phyloP scores from a whole-genome alignment of 2,329 filamentous ascomycete species.

The Colletotrichum salicis region DNA sequence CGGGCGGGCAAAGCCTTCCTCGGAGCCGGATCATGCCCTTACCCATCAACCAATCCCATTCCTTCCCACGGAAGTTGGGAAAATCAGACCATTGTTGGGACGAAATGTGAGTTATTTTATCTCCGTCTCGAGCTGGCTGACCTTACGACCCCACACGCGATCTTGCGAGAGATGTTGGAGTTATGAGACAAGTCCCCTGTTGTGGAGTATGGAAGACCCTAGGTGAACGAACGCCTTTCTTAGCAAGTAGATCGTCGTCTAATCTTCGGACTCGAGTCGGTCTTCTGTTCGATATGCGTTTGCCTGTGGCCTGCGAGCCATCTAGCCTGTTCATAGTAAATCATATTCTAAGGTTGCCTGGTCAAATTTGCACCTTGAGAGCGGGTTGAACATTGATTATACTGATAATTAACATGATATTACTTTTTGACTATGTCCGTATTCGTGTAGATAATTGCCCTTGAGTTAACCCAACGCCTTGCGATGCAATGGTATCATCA shows the following conservation, averaged over 20 bases:
- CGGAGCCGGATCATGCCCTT: no score
- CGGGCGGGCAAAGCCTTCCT: no score
- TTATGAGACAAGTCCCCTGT: not conserved
- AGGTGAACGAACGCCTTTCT: not conserved
- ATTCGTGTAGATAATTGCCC: not conserved
- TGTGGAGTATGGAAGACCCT: not conserved
- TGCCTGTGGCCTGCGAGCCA: not conserved
- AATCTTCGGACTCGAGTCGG: not conserved
- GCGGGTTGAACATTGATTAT: no score
- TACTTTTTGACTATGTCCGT: not conserved
- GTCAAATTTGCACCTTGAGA: not conserved
- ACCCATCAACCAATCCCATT: not conserved
- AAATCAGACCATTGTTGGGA: not conserved
- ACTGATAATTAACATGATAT: not conserved
- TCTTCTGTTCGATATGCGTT: not conserved
- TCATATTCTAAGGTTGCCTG: not conserved
- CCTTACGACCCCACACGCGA: not conserved
- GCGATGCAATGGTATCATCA: slow-evolving; percentile 12
- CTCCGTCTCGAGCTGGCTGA: not conserved
- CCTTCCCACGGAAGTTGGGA: not conserved
- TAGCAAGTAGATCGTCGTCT: not conserved
- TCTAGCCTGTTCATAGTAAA: not conserved
- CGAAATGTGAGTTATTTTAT: not conserved
- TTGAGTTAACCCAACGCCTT: not conserved
- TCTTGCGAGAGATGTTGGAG: not conserved